These are phyloP conservation scores for Amanita molliuscula DNA, from an alignment of 768 basidiomycete species.

Conservation along the genomic window DNA sequence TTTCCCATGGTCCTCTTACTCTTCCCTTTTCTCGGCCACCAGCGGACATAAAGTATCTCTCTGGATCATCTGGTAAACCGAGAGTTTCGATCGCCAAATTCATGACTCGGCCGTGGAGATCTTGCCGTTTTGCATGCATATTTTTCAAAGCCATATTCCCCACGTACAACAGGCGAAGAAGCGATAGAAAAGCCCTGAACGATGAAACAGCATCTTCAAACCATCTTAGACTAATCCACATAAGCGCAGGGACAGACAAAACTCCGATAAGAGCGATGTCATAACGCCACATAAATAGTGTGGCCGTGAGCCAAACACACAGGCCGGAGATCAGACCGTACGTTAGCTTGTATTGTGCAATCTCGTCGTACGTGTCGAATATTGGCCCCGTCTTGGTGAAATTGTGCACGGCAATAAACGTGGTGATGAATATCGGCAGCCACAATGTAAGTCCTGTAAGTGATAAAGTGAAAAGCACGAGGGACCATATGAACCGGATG, in stretches of 20 bases:
- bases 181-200: constrained; percentile 60
- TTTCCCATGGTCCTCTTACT: constrained; percentile 58
- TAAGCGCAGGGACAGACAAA: constrained; percentile 54
- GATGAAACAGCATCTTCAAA: constrained; percentile 76
- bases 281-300: constrained; percentile 50
- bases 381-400: constrained; percentile 77
- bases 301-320: constrained; percentile 47
- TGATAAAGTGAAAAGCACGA: constrained; percentile 53
- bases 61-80: constrained; percentile 61
- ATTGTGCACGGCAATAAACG: constrained; percentile 58
- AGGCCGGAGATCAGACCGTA: constrained; percentile 72
- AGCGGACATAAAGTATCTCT: constrained; percentile 44
- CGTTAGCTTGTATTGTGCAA: constrained; percentile 81
- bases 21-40: constrained; percentile 68
- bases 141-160: constrained; percentile 45
- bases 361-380: constrained; percentile 84
- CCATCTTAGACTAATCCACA: constrained; percentile 91
- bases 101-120: constrained; percentile 57
- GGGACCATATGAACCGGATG: constrained; percentile 55
- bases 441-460: constrained; percentile 75
- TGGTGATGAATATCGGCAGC: constrained; percentile 67
- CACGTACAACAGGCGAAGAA: constrained; percentile 52
- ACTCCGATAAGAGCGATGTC: constrained; percentile 44
- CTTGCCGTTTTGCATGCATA: constrained; percentile 42
- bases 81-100: constrained; percentile 47